These are phyloP conservation scores for Diaporthe capsici DNA, from an alignment of 2,329 filamentous ascomycete species.

Conservation along the genomic window DNA sequence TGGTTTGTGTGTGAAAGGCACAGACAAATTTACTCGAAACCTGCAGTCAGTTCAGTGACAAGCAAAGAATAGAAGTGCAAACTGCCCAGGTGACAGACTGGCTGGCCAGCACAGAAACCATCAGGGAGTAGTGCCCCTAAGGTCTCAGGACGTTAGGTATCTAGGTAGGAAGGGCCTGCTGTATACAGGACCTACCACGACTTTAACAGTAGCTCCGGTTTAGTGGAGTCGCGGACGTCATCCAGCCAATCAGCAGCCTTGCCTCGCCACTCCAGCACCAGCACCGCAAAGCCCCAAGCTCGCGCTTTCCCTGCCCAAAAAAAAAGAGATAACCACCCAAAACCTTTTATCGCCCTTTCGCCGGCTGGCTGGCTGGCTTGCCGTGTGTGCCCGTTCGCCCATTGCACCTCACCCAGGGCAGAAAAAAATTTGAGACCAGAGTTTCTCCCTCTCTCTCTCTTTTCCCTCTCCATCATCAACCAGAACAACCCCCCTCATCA, in stretches of 20 bases:
- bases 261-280: not conserved
- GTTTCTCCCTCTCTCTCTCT: slow-evolving; percentile 32
- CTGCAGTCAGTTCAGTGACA: not conserved
- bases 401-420: slow-evolving; percentile 33
- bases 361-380: slow-evolving; percentile 10
- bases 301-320: slow-evolving; percentile 38
- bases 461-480: slow-evolving; percentile 32
- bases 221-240: not conserved
- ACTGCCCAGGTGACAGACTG: not conserved
- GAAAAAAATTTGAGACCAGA: slow-evolving; percentile 41
- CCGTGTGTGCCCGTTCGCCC: slow-evolving; percentile 1
- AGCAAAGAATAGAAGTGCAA: not conserved
- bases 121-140: too few species aligned
- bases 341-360: slow-evolving; percentile 7
- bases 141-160: not conserved
- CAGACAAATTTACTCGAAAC: not conserved
- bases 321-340: slow-evolving; percentile 16
- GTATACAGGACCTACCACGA: not conserved
- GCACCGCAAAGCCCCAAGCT: slow-evolving; percentile 23
- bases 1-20: not conserved
- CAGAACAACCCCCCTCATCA: slow-evolving; percentile 42
- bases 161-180: not conserved
- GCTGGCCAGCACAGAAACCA: not conserved
- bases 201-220: not conserved
- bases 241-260: slow-evolving; percentile 13